Conservation (phyloP, 2,329 filamentous ascomycete genomes). For the Penicillium brevicompactum region DNA sequence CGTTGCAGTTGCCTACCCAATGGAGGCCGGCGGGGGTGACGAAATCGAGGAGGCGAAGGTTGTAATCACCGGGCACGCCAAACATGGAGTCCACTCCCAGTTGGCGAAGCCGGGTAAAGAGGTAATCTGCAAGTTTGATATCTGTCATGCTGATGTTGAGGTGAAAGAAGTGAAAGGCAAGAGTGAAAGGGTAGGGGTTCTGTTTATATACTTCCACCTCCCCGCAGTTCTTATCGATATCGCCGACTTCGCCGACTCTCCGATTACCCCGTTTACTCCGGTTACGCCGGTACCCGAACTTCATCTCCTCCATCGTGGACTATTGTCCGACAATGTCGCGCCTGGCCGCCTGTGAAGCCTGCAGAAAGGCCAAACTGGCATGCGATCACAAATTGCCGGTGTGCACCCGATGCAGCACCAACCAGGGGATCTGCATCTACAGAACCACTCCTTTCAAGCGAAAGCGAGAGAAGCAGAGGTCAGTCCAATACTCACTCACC, state of each 20-base stretch:
- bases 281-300: conserved; percentile 17
- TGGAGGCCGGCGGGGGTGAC: conserved; percentile 59
- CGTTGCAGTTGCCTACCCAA: conserved; percentile 70
- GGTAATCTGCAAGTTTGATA: conserved; percentile 51
- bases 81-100: conserved; percentile 67
- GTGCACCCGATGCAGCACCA: conserved; percentile 22
- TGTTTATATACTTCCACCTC: conserved; percentile 10
- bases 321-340: conserved; percentile 22
- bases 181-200: too few species aligned
- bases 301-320: conserved; percentile 9
- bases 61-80: conserved; percentile 73
- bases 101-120: conserved; percentile 66
- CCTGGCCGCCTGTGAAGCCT: conserved; percentile 27
- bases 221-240: conserved; percentile 19
- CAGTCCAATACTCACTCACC: conserved; percentile 1
- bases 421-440: conserved; percentile 28
- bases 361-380: conserved; percentile 27
- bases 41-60: conserved; percentile 69
- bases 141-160: conserved; percentile 10
- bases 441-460: conserved; percentile 30
- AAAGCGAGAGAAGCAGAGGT: conserved; percentile 24
- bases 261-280: conserved; percentile 9
- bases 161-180: background rate
- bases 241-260: conserved; percentile 12
- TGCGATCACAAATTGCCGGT: conserved; percentile 27